These are phyloP conservation scores for Termitomyces eurrhizus DNA, from an alignment of 768 basidiomycete genomes.

Conservation along the genomic window DNA sequence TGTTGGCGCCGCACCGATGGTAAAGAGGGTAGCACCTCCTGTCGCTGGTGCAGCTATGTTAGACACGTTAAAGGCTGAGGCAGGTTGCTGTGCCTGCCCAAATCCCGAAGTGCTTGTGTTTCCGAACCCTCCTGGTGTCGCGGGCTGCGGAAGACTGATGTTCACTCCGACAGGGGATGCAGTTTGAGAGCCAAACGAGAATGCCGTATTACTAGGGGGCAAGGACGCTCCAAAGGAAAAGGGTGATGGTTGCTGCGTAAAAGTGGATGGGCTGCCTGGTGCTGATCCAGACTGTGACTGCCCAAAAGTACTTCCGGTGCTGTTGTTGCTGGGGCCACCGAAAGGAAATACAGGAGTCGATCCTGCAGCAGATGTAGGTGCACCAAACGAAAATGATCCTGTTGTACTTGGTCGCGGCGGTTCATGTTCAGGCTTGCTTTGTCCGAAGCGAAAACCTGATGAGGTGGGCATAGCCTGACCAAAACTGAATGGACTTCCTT, in stretches of 20 bases:
- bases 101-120: constrained; percentile 30
- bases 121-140: constrained; percentile 39
- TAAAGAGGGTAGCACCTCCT: constrained; percentile 45
- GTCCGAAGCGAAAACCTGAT: constrained; percentile 43
- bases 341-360: constrained; percentile 43
- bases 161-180: constrained; percentile 49
- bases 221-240: constrained; percentile 45
- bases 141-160: constrained; percentile 33
- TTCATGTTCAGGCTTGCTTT: constrained; percentile 34
- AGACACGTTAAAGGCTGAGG: constrained; percentile 44
- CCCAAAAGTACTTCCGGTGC: constrained; percentile 37
- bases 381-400: constrained; percentile 47
- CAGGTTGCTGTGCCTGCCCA: constrained; percentile 31
- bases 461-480: constrained; percentile 35
- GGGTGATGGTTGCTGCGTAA: constrained; percentile 42
- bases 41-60: constrained; percentile 28
- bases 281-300: constrained; percentile 40
- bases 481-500: constrained; percentile 47
- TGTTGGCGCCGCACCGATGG: constrained; percentile 55
- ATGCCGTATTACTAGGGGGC: constrained; percentile 31
- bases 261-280: constrained; percentile 57
- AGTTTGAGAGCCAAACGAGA: constrained; percentile 56
- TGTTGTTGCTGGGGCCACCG: constrained; percentile 31
- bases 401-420: constrained; percentile 35
- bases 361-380: constrained; percentile 33